Base-by-base conservation (phyloP, 2,329 filamentous ascomycete genomes). In the Hysterium pulicare region DNA sequence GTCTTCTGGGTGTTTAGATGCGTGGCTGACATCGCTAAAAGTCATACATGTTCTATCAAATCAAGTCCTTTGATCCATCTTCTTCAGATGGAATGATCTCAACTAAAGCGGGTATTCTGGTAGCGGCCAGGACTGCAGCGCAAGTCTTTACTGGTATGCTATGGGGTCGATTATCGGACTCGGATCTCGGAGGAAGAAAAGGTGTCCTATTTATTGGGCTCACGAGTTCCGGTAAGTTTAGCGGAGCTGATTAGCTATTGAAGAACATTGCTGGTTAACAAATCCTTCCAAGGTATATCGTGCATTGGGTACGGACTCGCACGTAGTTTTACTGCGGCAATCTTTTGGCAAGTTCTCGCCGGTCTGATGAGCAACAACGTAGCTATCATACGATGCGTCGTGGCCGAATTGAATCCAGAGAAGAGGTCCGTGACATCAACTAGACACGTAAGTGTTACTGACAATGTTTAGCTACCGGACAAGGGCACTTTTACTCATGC, bases 11-110 rank as follows among this genome's bases (percentile, higher is more conserved):
- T n/a, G 6, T 17, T 5, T 26, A 3, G 10, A 16, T 37, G n/a
- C 15, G 20, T 23, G 3, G 17, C 3, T n/a, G 16, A n/a, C 24
- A 37, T 5, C 22, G 21, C n/a, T 22, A 37, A 6, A 22, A 50
- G 43, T 77, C 84, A 2, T 91, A 90, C 66, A 82, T 90, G 76
- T 91, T 88, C 67, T 91, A 89, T 66, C 86, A 90, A 64, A 76
- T 93, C 19, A 82, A 79, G 50, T 90, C 82, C 52, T 90, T 91
- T 55, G 74, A 84, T 11, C 73, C 71, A 2, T 71, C 66, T 20
- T 62, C 72, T 22, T 64, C 74, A 4, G 74, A 79, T 35, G 72
- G 72, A 5, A 78, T 76, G 6, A 88, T 93, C 51, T 79, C 87
- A 0, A 72, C 76, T 10, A 86, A 90, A 61, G 84, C 86, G 1